Evolutionary conservation across 768 basidiomycete genomes (phyloP), one percentile per base, ranked within the genome.

Genomic region (Mycena pura): DNA sequence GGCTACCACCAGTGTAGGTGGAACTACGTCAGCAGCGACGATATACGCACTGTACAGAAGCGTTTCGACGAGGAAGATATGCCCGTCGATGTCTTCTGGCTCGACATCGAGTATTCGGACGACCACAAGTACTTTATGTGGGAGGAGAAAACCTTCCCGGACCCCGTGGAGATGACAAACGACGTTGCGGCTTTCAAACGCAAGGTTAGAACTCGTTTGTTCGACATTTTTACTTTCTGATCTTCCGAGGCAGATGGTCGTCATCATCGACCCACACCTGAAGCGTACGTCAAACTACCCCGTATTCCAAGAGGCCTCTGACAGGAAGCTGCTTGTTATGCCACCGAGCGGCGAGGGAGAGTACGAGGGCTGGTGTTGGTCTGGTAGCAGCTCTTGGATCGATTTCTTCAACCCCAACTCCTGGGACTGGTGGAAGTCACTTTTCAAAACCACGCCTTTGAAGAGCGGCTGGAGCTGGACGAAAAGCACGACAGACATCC

Each of bases 331-430:
- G 10, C 85, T 99, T 38, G 87, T 94, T 64, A 98, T 95, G 75
- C 84, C 87, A 29, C 83, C 86, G 38, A 88, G 87, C 45, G 93
- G 92, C 15, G 80, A 90, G 57, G 86, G 86, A 50, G 93, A 96
- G 74, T 96, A 92, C 67, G 95, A 98, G 68, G 97, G 97, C 19
- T 98, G 95, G 95, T 99, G 97, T 76, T 99, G 97, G 97, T 87
- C 93, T 22, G 97, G 97, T 34, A 94, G 90, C 74, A 92, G 90
- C 63, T 91, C 95, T 6, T 99, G 96, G 96, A 89, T 95, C 36
- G 97, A 99, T 72, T 97, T 93, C 78, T 97, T 99, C 86, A 90
- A 99, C 71, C 95, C 95, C 27, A 81, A 76, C 29, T 85, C 86
- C 39, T 96, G 94, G 94, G 83, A 86, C 32, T 95, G 95, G 89